These are phyloP conservation scores for Oidium heveae DNA, from an alignment of 2,329 filamentous ascomycete species.

Conservation along the genomic window DNA sequence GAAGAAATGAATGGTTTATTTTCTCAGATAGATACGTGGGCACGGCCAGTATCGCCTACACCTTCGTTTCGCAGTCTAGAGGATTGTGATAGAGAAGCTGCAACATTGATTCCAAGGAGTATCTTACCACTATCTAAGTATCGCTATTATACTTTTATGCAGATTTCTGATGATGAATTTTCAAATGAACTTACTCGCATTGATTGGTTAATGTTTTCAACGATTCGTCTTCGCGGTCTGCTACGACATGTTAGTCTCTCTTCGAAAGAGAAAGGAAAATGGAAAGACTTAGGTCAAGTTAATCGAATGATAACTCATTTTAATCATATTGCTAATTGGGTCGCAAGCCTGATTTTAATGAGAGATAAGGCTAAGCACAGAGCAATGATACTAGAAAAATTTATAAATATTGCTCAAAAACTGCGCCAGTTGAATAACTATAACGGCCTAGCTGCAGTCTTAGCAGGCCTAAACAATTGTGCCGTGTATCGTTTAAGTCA, in stretches of 20 bases:
- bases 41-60: constrained; percentile 6
- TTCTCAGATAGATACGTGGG: constrained; percentile 9
- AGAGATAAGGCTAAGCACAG: constrained; percentile 92
- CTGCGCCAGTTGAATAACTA: constrained; percentile 88
- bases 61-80: constrained; percentile 38
- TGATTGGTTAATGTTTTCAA: constrained; percentile 96
- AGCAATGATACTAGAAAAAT: constrained; percentile 76
- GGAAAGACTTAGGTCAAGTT: constrained; percentile 58
- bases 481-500: constrained; percentile 62
- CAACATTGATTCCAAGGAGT: constrained; percentile 42
- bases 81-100: constrained; percentile 57
- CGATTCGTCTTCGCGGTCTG: constrained; percentile 76
- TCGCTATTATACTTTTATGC: constrained; percentile 80
- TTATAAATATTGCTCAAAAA: constrained; percentile 73
- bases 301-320: constrained; percentile 88
- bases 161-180: constrained; percentile 58
- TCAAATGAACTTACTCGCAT: constrained; percentile 83
- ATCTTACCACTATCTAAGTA: constrained; percentile 52
- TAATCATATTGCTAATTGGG: constrained; percentile 64
- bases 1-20: constrained; percentile 9
- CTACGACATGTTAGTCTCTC: constrained; percentile 72
- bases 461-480: constrained; percentile 76
- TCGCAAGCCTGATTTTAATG: constrained; percentile 61
- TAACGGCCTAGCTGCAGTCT: constrained; percentile 78
- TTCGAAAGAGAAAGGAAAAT: constrained; percentile 43